Percentiles rank a stretch among this genome's conserved stretches.
Conservation (phyloP, 352 stramenopile species). For the Pythium periplocum region DNA sequence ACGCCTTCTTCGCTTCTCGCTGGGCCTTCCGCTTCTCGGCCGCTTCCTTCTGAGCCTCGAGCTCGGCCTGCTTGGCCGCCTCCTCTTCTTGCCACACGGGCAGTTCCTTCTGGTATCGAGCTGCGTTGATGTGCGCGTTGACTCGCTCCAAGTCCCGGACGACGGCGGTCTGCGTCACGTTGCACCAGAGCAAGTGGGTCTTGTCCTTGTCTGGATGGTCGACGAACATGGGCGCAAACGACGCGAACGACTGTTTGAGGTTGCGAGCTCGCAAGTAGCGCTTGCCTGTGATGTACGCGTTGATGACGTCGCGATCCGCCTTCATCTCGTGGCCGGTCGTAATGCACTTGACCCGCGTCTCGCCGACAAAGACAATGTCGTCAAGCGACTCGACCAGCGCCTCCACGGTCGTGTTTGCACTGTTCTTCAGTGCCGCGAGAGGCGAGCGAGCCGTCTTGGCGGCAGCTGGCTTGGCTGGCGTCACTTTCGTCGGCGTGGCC, state of each 20-base stretch:
- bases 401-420: constrained; percentile 19
- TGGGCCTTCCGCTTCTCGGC: constrained; percentile 6
- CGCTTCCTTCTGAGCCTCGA: constrained; percentile 7
- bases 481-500: not conserved
- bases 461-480: not conserved
- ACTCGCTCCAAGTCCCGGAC: constrained; percentile 39
- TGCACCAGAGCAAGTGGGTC: constrained; percentile 52
- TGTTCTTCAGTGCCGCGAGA: constrained; percentile 11
- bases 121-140: constrained; percentile 43
- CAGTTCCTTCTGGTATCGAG: constrained; percentile 54
- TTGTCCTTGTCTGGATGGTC: constrained; percentile 51
- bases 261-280: constrained; percentile 42
- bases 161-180: constrained; percentile 55
- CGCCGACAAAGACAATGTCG: constrained; percentile 40
- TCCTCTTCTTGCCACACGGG: constrained; percentile 44
- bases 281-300: constrained; percentile 47
- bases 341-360: constrained; percentile 48
- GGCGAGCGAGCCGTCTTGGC: constrained; percentile 7
- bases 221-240: constrained; percentile 62
- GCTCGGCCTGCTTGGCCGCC: constrained; percentile 8
- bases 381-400: constrained; percentile 30
- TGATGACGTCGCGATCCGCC: constrained; percentile 45
- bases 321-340: constrained; percentile 69
- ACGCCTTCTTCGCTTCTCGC: constrained; percentile 1
- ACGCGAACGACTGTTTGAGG: constrained; percentile 38